These are phyloP conservation scores for Monosporozyma aerobia DNA, from an alignment of 805 yeast genomes.

Conservation along the genomic window DNA sequence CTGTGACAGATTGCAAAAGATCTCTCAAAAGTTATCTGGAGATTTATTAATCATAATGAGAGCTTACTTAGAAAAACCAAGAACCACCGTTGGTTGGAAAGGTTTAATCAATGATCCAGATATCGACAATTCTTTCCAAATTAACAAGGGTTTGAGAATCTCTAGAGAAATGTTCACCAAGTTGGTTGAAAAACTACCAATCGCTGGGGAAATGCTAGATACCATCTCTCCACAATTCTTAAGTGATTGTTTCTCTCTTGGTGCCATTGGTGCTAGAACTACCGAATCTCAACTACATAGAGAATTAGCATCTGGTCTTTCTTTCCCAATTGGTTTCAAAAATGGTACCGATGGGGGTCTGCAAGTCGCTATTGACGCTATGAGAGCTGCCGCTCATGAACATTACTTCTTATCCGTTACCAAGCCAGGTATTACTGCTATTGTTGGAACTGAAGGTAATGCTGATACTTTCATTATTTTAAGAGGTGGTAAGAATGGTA, in stretches of 20 bases:
- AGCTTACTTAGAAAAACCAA: constrained; percentile 95
- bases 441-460: constrained; percentile 92
- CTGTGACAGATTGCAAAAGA: constrained; percentile 51
- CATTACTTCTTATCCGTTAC: constrained; percentile 94
- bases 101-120: constrained; percentile 97
- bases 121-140: constrained; percentile 83
- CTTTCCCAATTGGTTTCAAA: constrained; percentile 97
- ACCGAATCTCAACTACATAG: constrained; percentile 97
- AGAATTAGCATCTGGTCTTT: constrained; percentile 91
- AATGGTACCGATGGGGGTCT: constrained; percentile 96
- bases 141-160: constrained; percentile 87
- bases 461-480: constrained; percentile 81
- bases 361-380: constrained; percentile 91
- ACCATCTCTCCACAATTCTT: constrained; percentile 95
- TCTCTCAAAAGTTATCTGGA: constrained; percentile 53
- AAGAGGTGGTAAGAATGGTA: constrained; percentile 92
- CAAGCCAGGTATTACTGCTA: constrained; percentile 92
- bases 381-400: constrained; percentile 82
- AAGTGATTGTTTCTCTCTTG: constrained; percentile 86
- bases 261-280: constrained; percentile 98
- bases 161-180: constrained; percentile 80
- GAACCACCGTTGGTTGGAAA: constrained; percentile 99
- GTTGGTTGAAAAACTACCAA: constrained; percentile 76
- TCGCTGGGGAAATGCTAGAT: constrained; percentile 96
- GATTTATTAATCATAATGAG: constrained; percentile 90